These are phyloP conservation scores for Kluyveromyces sp. DNA, from an alignment of 1,139 yeast genomes.

Conservation along the genomic window DNA sequence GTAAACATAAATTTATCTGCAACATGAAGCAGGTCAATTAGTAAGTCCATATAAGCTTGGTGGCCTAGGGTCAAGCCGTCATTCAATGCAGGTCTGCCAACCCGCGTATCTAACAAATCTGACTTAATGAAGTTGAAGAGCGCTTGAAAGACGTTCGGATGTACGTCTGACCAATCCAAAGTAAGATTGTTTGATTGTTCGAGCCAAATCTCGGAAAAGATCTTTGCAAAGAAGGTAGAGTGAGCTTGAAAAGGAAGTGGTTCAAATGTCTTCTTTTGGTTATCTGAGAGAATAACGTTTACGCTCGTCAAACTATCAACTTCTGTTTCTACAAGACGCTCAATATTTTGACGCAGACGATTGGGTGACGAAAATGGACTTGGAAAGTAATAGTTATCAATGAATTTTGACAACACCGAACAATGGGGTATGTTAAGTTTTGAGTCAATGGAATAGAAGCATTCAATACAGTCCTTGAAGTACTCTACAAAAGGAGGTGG, in stretches of 20 bases:
- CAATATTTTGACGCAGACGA: neutral
- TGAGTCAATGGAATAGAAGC: constrained; percentile 41
- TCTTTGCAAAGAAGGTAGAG: constrained; percentile 9
- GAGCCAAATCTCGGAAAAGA: constrained; percentile 12
- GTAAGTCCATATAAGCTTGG: constrained; percentile 43
- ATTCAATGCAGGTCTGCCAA: too few relatives aligned
- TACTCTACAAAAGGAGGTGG: constrained; percentile 3
- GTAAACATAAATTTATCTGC: constrained; percentile 60
- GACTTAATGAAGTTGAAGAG: constrained; percentile 52
- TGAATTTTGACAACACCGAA: neutral
- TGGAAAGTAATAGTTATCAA: constrained; percentile 3
- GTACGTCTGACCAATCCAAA: constrained; percentile 43
- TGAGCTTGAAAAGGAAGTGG: constrained; percentile 31
- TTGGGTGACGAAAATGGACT: neutral
- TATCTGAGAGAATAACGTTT: constrained; percentile 18
- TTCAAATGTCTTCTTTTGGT: constrained; percentile 29
- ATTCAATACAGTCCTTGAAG: constrained; percentile 29
- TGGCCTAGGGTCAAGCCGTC: constrained; percentile 28
- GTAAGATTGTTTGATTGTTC: neutral
- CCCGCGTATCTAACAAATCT: too few relatives aligned
- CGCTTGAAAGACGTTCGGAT: constrained; percentile 40
- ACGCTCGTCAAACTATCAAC: constrained; percentile 14
- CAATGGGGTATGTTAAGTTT: neutral
- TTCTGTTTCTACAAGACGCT: neutral
- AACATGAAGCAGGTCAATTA: constrained; percentile 54